Base-by-base conservation (phyloP, 768 basidiomycete species). In the Pulveroboletus frians region DNA sequence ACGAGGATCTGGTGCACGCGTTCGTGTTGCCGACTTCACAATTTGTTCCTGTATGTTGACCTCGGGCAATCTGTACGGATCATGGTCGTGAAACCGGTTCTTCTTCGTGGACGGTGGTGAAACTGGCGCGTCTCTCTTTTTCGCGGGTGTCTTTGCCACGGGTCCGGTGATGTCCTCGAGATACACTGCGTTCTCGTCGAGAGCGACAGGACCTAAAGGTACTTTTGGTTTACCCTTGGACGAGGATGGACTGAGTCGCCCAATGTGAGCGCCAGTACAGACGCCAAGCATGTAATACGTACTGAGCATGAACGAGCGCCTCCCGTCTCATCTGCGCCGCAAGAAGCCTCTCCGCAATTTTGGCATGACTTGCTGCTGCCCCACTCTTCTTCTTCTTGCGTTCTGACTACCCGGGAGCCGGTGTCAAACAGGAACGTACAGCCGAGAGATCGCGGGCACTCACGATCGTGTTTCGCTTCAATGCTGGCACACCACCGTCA, bases 301-400 rank as follows among this genome's bases (percentile, higher is more conserved):
- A 83, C 80, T 60, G 70, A 20, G 77, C 73, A 49, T 85, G 83
- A 46, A 80, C 82, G 49, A 98, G 69, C 14, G 93, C 95, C 57
- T 89, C 90, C 18, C 88, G 77, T 60, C 96, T 80, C 81, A 99
- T 74, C 55, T 96, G 93, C 5, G 94, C 94, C 4, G 94, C 92
- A 9, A 98, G 79, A 48, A 99, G 75, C 66, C 84, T 84, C 70
- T 97, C 92, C 1, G 96, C 96, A 17, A 96, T 73, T 64, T 86
- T 88, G 14, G 76, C 81, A 71, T 95, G 91, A 60, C 81, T 94
- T 2, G 80, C 76, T 4, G 85, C 90, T 9, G 94, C 94, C 3
- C 95, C 95, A 43, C 75, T 80, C 74, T 95, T 98, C 77, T 92
- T 91, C 64, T 81, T 82, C 74, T 81, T 94, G 46, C 96, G 75